Evolutionary conservation across 768 basidiomycete genomes (phyloP).

Genomic region (Lactarius sp.): DNA sequence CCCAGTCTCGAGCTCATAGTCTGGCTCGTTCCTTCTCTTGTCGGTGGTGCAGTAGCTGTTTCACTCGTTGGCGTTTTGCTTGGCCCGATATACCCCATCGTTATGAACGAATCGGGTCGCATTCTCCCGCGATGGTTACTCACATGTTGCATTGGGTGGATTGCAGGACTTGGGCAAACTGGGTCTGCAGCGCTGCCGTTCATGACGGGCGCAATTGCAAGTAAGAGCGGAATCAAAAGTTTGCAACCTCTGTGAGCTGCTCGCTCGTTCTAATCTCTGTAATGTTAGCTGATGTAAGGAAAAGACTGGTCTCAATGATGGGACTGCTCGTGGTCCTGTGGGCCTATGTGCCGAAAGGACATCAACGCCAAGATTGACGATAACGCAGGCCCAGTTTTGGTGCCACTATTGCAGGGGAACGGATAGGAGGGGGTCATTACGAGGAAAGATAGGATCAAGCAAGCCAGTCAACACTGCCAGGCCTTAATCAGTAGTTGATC

Average conservation of each 20-base stretch:
- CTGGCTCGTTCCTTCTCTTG: constrained; percentile 52
- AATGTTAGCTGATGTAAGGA: background rate
- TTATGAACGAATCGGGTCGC: constrained; percentile 39
- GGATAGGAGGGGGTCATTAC: background rate
- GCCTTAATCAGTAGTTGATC: background rate
- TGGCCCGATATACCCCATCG: constrained; percentile 44
- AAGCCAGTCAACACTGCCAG: background rate
- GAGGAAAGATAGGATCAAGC: background rate
- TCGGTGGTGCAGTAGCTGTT: constrained; percentile 50
- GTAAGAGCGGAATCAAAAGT: constrained; percentile 39
- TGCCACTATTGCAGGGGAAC: background rate
- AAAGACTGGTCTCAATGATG: constrained; percentile 41
- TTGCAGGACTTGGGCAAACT: constrained; percentile 47
- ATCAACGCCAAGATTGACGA: constrained; percentile 14
- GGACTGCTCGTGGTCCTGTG: constrained; percentile 39
- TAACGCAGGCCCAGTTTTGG: background rate
- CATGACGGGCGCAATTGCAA: constrained; percentile 43
- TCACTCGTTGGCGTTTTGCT: constrained; percentile 50
- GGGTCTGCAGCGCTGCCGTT: constrained; percentile 51
- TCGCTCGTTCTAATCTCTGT: background rate
- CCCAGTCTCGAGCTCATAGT: constrained; percentile 48
- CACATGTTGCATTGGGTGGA: constrained; percentile 44
- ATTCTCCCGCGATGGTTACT: constrained; percentile 44
- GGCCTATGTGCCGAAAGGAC: constrained; percentile 37
- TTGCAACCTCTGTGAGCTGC: constrained; percentile 46